Evolutionary conservation across 495 filamentous ascomycete species (phyloP), one percentile per base, ranked within the genome.

Genomic region (Daldinia childiae): DNA sequence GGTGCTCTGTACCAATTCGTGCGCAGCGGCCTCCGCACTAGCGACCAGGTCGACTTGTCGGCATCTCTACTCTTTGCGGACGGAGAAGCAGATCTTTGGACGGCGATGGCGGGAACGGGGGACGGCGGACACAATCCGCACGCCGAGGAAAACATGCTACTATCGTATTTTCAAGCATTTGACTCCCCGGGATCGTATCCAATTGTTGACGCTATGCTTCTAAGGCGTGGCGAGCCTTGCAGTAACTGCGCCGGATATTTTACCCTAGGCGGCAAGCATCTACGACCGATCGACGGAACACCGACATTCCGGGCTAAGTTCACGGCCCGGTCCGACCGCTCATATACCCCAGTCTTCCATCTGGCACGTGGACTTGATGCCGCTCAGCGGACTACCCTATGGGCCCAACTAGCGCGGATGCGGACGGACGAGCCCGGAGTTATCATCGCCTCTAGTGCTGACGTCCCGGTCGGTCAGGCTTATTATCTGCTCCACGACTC

Each of bases 121-220:
- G 64, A 73, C 34, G 62, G 68, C 12, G 66, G 58, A 0, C 57
- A 64, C 30, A 56, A 73, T 64, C 73, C 69, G 11, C 73, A 77
- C 43, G 75, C 75, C 1, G 75, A 77, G 30, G 75, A 77, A 60
- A 76, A 73, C 51, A 72, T 76, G 39, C 63, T 77, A 12, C 61
- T 76, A 0, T 68, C 73, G 4, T 77, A 77, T 51, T 74, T 73
- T 62, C 71, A 77, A n/a, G 66, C 73, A 29, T 77, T 77, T 68
- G 75, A 77, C 65, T 76, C 75, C 2, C 75, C 75, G 4, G 75
- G 75, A 0, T 74, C 75, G 1, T 77, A 74, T 41, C 75, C 75
- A 0, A 71, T 77, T 36, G 70, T 76, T 3, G 75, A 77, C 65
- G 69, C 73, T 8, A 68, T 77, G 70, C 68, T 77, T 2, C 62